Percentiles rank a stretch among this genome's conserved stretches.
phyloP scores from a whole-genome alignment of 2,329 filamentous ascomycete species.

The Botryotinia calthae region DNA sequence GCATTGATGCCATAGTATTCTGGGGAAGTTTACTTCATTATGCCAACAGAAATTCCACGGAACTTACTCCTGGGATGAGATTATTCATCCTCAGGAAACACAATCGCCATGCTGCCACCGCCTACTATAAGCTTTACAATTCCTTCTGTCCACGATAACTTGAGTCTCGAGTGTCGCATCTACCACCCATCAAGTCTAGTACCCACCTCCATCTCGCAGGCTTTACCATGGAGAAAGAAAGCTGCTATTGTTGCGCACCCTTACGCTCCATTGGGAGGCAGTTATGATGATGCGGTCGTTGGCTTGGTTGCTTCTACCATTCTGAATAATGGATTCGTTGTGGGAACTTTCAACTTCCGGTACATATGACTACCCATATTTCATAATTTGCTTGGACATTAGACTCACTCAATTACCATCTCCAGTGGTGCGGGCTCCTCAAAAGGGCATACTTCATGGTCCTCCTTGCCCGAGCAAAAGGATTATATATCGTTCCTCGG shows the following conservation, averaged over 20 bases:
- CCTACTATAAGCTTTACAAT: constrained; percentile 69
- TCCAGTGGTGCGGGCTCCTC: constrained; percentile 72
- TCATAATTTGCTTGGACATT: not conserved
- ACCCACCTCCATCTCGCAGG: constrained; percentile 27
- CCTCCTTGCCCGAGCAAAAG: constrained; percentile 71
- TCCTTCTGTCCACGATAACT: constrained; percentile 79
- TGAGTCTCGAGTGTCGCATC: constrained; percentile 74
- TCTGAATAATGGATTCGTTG: constrained; percentile 68
- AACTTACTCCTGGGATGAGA: constrained; percentile 27
- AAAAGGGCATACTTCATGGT: constrained; percentile 82
- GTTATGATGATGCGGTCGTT: constrained; percentile 79
- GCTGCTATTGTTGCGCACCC: constrained; percentile 80
- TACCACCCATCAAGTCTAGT: constrained; percentile 63
- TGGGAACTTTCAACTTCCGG: constrained; percentile 92
- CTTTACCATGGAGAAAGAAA: constrained; percentile 41
- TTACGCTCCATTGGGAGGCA: constrained; percentile 83
- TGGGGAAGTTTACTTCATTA: not conserved
- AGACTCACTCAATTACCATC: constrained; percentile 24
- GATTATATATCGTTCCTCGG: constrained; percentile 84
- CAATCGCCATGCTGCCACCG: constrained; percentile 50
- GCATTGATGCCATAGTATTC: not conserved
- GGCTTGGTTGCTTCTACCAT: constrained; percentile 57
- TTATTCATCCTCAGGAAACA: constrained; percentile 13
- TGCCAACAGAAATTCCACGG: constrained; percentile 11
- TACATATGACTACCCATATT: constrained; percentile 40